Percentiles rank a stretch among this genome's conserved stretches.
Evolutionary conservation across 2,329 filamentous ascomycete species (phyloP).

Genomic region (Davidsoniella neocaledoniae): DNA sequence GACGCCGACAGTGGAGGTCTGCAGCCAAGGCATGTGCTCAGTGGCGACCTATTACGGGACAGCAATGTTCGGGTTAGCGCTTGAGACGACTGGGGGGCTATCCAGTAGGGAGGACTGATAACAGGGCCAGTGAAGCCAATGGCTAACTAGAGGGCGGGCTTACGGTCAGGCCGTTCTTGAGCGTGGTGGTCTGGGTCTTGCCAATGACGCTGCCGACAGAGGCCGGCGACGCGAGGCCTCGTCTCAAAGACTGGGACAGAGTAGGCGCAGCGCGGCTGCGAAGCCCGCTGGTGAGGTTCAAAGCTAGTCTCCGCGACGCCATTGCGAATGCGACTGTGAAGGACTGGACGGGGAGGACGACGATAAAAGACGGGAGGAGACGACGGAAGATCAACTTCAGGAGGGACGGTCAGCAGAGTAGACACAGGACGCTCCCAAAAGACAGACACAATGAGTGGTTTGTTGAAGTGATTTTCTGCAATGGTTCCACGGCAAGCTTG

Average conservation of each 20-base stretch:
- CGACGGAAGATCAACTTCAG: background rate
- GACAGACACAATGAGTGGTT: constrained; percentile 33
- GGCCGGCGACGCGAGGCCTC: constrained; percentile 82
- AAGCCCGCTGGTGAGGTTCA: constrained; percentile 82
- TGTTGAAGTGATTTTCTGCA: constrained; percentile 24
- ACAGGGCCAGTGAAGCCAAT: too few species aligned
- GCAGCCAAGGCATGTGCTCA: constrained; percentile 93
- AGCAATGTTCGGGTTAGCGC: background rate
- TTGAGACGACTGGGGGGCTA: background rate
- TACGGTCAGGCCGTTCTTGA: constrained; percentile 96
- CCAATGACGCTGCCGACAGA: constrained; percentile 35
- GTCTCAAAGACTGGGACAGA: constrained; percentile 57
- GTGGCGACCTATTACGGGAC: constrained; percentile 62
- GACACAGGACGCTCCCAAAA: constrained; percentile 8
- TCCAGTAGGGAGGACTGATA: background rate
- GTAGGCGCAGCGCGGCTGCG: constrained; percentile 75
- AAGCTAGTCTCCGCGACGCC: constrained; percentile 94
- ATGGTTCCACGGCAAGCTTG: constrained; percentile 24
- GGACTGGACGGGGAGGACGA: background rate
- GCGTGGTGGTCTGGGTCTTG: constrained; percentile 89
- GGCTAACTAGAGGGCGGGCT: constrained; percentile 17
- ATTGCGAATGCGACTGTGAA: constrained; percentile 34
- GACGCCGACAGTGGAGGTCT: constrained; percentile 94
- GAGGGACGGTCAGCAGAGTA: constrained; percentile 3
- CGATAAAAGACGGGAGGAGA: constrained; percentile 2